Evolutionary conservation across 225 moss, liverwort and hornwort species (phyloP).

Genomic region (Polytrichum commune): DNA sequence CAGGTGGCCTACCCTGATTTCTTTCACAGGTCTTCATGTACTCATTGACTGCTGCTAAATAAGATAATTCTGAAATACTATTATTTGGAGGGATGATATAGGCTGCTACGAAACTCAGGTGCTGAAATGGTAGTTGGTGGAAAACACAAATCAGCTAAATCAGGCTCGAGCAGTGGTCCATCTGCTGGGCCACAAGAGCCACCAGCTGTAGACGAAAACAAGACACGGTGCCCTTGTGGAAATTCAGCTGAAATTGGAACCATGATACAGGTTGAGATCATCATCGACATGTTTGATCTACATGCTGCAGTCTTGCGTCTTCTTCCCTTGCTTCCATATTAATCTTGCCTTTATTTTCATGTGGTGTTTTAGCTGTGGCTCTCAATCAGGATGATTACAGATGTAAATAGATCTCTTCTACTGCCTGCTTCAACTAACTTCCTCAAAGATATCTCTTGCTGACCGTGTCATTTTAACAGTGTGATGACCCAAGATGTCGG

Average conservation of each 20-base stretch:
- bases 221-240: conserved; percentile 93
- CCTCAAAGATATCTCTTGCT: too few relatives aligned
- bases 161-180: conserved; percentile 83
- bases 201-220: conserved; percentile 57
- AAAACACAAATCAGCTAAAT: conserved; percentile 64
- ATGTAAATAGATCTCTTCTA: too few relatives aligned
- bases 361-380: too few relatives aligned
- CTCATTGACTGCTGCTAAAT: too few relatives aligned
- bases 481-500: conserved; percentile 90
- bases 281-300: neutral
- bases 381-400: too few relatives aligned
- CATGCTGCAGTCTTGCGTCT: neutral
- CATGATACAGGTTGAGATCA: conserved; percentile 80
- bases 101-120: conserved; percentile 74
- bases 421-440: too few relatives aligned
- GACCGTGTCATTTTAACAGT: conserved; percentile 37
- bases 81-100: conserved; percentile 10
- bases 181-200: conserved; percentile 82
- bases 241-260: conserved; percentile 71
- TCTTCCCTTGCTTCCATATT: neutral
- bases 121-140: conserved; percentile 33
- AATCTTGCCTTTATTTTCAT: too few relatives aligned
- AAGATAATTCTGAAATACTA: too few relatives aligned
- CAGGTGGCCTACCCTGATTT: too few relatives aligned
- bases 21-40: too few relatives aligned